Percentiles rank a stretch among this genome's conserved stretches.
These are phyloP conservation scores for Filobasidium floriforme DNA, from an alignment of 768 basidiomycete species.

Conservation along the genomic window DNA sequence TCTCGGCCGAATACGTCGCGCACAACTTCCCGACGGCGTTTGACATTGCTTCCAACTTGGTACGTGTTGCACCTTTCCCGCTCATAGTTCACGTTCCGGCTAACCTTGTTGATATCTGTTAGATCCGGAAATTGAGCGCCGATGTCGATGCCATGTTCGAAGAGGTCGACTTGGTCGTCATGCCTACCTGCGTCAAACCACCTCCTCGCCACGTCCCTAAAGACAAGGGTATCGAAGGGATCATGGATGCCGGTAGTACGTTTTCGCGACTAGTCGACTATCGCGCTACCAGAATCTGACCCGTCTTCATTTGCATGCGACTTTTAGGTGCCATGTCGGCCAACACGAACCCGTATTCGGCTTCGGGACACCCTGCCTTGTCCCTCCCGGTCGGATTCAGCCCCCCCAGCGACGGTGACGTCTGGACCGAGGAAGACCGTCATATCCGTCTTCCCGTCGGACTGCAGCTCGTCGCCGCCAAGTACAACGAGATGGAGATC, in stretches of 20 bases:
- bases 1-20: constrained; percentile 39
- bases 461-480: constrained; percentile 48
- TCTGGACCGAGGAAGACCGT: constrained; percentile 32
- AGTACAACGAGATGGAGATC: constrained; percentile 32
- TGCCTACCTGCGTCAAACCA: constrained; percentile 47
- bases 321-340: constrained; percentile 6
- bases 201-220: constrained; percentile 38
- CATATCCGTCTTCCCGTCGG: constrained; percentile 46
- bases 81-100: not conserved
- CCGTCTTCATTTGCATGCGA: constrained; percentile 15
- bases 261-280: constrained; percentile 19
- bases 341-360: constrained; percentile 33
- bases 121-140: constrained; percentile 34
- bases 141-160: constrained; percentile 44
- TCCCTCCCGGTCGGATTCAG: constrained; percentile 49
- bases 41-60: constrained; percentile 47
- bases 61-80: constrained; percentile 25
- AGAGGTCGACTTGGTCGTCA: constrained; percentile 43
- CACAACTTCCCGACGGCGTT: constrained; percentile 39
- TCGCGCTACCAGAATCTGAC: constrained; percentile 9
- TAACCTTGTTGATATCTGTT: not conserved
- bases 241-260: constrained; percentile 32
- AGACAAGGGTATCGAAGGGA: constrained; percentile 23
- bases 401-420: constrained; percentile 43
- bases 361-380: constrained; percentile 48